A percentile compares a stretch with the other conserved stretches of the same genome.
Evolutionary conservation across 495 filamentous ascomycete genomes (phyloP).

Genomic region (Hypoxylon crocopeplum): DNA sequence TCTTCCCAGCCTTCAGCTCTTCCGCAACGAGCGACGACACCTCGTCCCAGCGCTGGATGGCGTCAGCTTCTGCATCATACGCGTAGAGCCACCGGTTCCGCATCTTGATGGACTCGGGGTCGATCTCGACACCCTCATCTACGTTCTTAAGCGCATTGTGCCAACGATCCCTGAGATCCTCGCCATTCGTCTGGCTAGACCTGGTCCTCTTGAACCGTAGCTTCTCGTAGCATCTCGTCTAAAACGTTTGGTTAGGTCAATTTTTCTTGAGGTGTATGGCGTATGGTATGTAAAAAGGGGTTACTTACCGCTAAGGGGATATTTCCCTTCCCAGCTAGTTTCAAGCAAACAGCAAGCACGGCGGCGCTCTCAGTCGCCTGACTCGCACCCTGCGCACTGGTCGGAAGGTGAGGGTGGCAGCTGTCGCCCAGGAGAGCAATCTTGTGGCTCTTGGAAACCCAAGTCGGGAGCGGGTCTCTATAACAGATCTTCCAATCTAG

Average conservation of each 20-base stretch:
- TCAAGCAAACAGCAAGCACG: slow-evolving; percentile 53
- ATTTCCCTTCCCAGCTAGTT: slow-evolving; percentile 51
- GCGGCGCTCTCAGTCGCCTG: slow-evolving; percentile 59
- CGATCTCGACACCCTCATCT: slow-evolving; percentile 55
- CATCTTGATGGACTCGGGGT: slow-evolving; percentile 61
- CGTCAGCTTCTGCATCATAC: slow-evolving; percentile 59
- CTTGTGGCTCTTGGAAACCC: slow-evolving; percentile 53
- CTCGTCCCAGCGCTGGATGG: slow-evolving; percentile 50
- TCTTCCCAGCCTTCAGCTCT: slow-evolving; percentile 49
- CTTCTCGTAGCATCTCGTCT: slow-evolving; percentile 60
- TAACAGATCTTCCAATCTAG: slow-evolving; percentile 62
- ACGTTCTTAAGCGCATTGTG: slow-evolving; percentile 57
- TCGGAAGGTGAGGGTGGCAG: slow-evolving; percentile 57
- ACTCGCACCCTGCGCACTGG: slow-evolving; percentile 56
- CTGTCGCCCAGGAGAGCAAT: slow-evolving; percentile 57
- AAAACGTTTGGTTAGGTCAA: neutral
- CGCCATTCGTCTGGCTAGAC: slow-evolving; percentile 57
- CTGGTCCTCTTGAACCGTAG: slow-evolving; percentile 55
- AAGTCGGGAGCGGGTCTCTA: slow-evolving; percentile 55
- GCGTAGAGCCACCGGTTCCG: slow-evolving; percentile 58
- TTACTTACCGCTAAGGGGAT: slow-evolving; percentile 50
- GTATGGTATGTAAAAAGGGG: neutral
- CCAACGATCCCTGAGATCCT: slow-evolving; percentile 61
- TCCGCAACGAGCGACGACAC: slow-evolving; percentile 45
- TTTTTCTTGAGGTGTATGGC: neutral